phyloP scores from a whole-genome alignment of 805 yeast genomes.

The Komagataella pseudopastoris region DNA sequence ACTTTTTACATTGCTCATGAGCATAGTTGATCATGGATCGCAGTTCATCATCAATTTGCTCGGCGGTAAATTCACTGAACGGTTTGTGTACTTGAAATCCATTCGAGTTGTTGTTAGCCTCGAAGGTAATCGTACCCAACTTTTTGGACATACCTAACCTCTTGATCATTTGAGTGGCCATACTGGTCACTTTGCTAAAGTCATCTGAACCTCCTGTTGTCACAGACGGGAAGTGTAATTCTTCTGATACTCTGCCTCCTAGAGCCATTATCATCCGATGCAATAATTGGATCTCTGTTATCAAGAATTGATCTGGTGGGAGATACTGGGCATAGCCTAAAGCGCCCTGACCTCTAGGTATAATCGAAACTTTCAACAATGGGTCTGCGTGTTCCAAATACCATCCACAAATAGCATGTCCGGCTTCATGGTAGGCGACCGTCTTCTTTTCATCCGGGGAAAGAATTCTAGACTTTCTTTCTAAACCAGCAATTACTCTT shows the following conservation, averaged over 20 bases:
- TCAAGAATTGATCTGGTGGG: slow-evolving; percentile 78
- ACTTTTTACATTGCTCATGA: slow-evolving; percentile 40
- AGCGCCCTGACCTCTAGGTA: slow-evolving; percentile 92
- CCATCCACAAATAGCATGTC: slow-evolving; percentile 97
- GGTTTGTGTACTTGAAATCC: slow-evolving; percentile 42
- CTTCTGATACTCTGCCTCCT: slow-evolving; percentile 90
- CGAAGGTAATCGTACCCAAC: slow-evolving; percentile 46
- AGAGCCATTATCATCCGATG: slow-evolving; percentile 91
- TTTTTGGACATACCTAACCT: slow-evolving; percentile 78
- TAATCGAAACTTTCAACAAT: slow-evolving; percentile 79
- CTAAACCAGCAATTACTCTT: slow-evolving; percentile 90
- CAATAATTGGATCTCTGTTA: slow-evolving; percentile 59
- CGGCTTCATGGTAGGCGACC: slow-evolving; percentile 94
- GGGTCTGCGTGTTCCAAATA: slow-evolving; percentile 81
- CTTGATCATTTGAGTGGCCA: slow-evolving; percentile 85
- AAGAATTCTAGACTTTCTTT: slow-evolving; percentile 67
- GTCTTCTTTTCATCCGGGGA: slow-evolving; percentile 70
- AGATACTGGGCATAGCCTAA: slow-evolving; percentile 92
- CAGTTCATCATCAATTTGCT: slow-evolving; percentile 55
- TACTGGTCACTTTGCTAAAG: slow-evolving; percentile 78
- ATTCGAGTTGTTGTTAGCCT: slow-evolving; percentile 24
- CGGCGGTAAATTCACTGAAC: slow-evolving; percentile 62
- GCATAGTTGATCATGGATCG: slow-evolving; percentile 54
- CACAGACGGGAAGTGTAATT: slow-evolving; percentile 72
- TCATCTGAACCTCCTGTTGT: slow-evolving; percentile 92